Evolutionary conservation across 1,284 basidiomycete genomes (phyloP).

Genomic region (Ganoderma meredithae): DNA sequence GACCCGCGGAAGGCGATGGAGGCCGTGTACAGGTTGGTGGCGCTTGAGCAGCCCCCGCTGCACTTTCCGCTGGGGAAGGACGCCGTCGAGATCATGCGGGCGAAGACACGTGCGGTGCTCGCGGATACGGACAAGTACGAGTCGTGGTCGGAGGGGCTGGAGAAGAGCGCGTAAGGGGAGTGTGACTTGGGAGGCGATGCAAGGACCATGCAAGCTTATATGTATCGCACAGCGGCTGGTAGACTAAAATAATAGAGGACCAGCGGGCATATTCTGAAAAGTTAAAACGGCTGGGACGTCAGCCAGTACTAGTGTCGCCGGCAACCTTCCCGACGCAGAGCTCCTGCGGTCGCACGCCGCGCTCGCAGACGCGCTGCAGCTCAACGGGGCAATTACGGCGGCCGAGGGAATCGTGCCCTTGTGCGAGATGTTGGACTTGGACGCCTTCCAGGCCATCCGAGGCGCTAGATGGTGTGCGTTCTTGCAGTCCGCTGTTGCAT

Average conservation of each 20-base stretch:
- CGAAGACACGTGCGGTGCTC: slow-evolving; percentile 11
- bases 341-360: neutral
- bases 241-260: no score
- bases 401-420: neutral
- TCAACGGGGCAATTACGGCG: neutral
- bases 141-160: slow-evolving; percentile 27
- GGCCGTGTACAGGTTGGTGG: slow-evolving; percentile 22
- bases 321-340: neutral
- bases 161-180: neutral
- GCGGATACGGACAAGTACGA: slow-evolving; percentile 19
- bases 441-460: neutral
- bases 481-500: neutral
- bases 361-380: neutral
- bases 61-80: slow-evolving; percentile 27
- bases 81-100: slow-evolving; percentile 1
- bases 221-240: no score
- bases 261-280: no score
- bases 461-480: neutral
- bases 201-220: neutral
- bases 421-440: neutral
- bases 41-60: slow-evolving; percentile 22
- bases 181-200: no score
- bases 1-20: slow-evolving; percentile 20
- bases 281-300: no score
- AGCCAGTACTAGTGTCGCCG: no score